Evolutionary conservation across 805 yeast genomes (phyloP), one percentile per base, ranked within the genome.

Genomic region (Spathaspora girioi): DNA sequence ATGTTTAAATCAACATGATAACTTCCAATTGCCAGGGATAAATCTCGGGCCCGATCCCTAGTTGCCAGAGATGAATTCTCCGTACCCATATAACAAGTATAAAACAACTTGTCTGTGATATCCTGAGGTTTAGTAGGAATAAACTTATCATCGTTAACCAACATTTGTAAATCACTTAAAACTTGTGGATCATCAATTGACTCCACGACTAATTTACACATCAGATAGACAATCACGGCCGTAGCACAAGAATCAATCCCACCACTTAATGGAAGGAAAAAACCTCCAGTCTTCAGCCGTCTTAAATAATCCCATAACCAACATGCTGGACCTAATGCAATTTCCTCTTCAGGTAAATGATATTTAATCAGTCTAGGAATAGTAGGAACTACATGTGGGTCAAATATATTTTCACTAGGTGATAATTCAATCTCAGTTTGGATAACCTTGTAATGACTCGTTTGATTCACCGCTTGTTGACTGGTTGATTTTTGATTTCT

Each of bases 201-300:
- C 15, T 78, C 68, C 1, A 83, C 83, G 0, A 93, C 97, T 17
- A 93, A 70, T 32, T 90, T 75, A 65, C 98, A 93, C 99, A 94
- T 94, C 18, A 96, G 88, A 63, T 87, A 89, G 26, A 94, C 96
- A 60, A 94, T 91, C 15, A 88, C 88, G 0, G 98, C 94, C 0
- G 99, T 94, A 1, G 99, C 97, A 74, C 99, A 96, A 35, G 96
- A 88, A 65, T 94, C 99, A 56, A 94, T 93, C 47, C 99, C 99
- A 17, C 99, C 99, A 66, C 96, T 87, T 47, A 94, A 75, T 0
- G 99, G 98, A 45, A 94, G 74, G 69, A 94, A 96, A 66, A 78
- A 94, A 0, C 99, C 99, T 0, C 91, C 89, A 48, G 94, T 88
- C 57, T 82, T 82, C 59, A 96, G 89, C 56, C 99, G 80, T 66